A percentile compares a stretch with the other conserved stretches of the same genome.
phyloP scores from a whole-genome alignment of 768 basidiomycete genomes.

The Rickenella mellea region DNA sequence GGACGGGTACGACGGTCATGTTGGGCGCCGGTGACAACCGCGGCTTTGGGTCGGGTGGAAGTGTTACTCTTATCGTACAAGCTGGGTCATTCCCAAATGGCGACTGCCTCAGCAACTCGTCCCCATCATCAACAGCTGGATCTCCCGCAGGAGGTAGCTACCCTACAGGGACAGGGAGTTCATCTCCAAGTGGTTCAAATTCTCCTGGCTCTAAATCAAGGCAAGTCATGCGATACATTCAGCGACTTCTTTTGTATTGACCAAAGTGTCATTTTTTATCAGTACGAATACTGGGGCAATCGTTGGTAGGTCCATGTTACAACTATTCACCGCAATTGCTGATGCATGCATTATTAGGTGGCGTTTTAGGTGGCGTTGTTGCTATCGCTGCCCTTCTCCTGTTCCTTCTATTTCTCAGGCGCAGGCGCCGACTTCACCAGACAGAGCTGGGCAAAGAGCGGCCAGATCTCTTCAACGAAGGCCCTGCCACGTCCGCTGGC shows the following conservation, averaged over 20 bases:
- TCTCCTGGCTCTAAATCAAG: too few species aligned
- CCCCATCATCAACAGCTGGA: slow-evolving; percentile 73
- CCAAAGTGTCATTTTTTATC: too few species aligned
- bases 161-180: slow-evolving; percentile 33
- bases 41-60: slow-evolving; percentile 64
- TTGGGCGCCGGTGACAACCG: slow-evolving; percentile 59
- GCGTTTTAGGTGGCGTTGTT: slow-evolving; percentile 50
- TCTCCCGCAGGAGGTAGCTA: slow-evolving; percentile 67
- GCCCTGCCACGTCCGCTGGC: slow-evolving; percentile 26
- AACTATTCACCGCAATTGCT: neutral
- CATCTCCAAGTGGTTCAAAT: too few species aligned
- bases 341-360: slow-evolving; percentile 26
- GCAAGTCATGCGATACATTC: too few species aligned
- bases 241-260: too few species aligned
- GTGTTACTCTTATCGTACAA: slow-evolving; percentile 44
- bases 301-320: slow-evolving; percentile 39
- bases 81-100: slow-evolving; percentile 37
- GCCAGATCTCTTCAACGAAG: slow-evolving; percentile 53
- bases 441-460: slow-evolving; percentile 39
- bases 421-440: slow-evolving; percentile 28
- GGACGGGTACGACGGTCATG: slow-evolving; percentile 56
- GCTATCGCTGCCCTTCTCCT: slow-evolving; percentile 31
- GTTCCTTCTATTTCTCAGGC: slow-evolving; percentile 40
- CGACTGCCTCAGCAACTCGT: slow-evolving; percentile 46
- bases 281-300: slow-evolving; percentile 38